Evolutionary conservation across 345 rosid genomes (phyloP), one percentile per base, ranked within the genome.

Genomic region (Boechera divaricarpa): DNA sequence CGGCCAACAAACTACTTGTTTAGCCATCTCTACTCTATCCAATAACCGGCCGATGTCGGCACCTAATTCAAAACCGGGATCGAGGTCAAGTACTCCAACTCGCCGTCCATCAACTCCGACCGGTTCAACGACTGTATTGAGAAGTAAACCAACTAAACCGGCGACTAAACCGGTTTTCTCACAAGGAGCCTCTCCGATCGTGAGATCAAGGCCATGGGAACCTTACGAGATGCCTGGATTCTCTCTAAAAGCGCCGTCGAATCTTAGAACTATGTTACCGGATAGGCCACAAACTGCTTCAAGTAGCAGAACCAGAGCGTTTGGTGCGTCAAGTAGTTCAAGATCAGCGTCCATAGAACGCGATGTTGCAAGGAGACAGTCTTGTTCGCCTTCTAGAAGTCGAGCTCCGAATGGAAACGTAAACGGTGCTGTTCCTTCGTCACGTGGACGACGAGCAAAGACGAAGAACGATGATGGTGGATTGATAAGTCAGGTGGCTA

Each of bases 341-440:
- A 80, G 81, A 75, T 73, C 78, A 58, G 24, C 78, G 28, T 73
- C 82, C 39, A 73, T 68, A 60, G 91, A 86, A 71, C 71, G 80
- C 48, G 68, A 69, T 26, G 63, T 86, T 63, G 63, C 77, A 16
- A 85, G 88, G 75, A 80, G 87, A 36, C 93, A 83, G 39, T 88
- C 93, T 48, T 86, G 90, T 80, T 90, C 92, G 33, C 98, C 96
- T n/a, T 79, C 91, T 29, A 83, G 86, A 83, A 83, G 75, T 78
- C 78, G 90, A 70, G 76, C 76, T 68, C 79, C 87, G 10, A 81
- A 59, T 49, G 85, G 88, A 41, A 77, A 21, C 68, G 53, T 29
- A 77, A 81, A 70, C 67, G 83, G 49, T 71, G 73, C 52, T 84
- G 82, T 74, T 79, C 85, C 83, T 79, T 77, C 78, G 35, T 24